Evolutionary conservation across 2,329 filamentous ascomycete genomes (phyloP), one percentile per base, ranked within the genome.

Genomic region (Fusarium papillatum): DNA sequence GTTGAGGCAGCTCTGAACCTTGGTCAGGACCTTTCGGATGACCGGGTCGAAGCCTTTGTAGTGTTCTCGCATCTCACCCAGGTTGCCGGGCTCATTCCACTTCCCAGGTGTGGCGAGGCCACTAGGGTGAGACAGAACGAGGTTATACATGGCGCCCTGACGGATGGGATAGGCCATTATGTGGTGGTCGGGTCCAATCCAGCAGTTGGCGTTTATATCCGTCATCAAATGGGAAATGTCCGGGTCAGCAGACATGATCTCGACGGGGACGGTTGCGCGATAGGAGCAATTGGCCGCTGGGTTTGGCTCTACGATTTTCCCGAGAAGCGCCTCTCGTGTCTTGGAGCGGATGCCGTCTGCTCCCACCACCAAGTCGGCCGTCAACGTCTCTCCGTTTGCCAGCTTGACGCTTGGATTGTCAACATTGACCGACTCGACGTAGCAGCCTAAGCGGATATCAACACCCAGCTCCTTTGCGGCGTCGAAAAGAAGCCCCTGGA

Each of bases 261-360:
- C 64, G n/a, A 17, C 26, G 24, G 64, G 50, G 10, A 66, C 64
- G 3, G 53, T 60, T 26, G 64, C 64, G 38, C 64, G 64, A 53
- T 66, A 66, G 17, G 53, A 41, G 53, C 64, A 66, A 34, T 66
- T 66, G 19, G 48, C 29, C 9, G 50, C 34, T 24, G 34, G 19
- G 39, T 66, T 66, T 24, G 53, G 50, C 38, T 60, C 22, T 13
- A 48, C 22, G 29, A 46, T 38, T 2, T 14, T 38, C 22, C 64
- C 64, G 11, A 66, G 64, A 14, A 66, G n/a, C 14, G 64, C 34
- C 22, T 41, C 48, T 10, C 64, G 50, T 8, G 50, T 57, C 50
- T 57, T 57, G 29, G 26, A 57, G n/a, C 26, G 50, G 9, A 57
- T 57, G 13, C 50, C 50, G 8, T 57, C 26, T 22, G 26, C 50